phyloP scores from a whole-genome alignment of 352 stramenopile species.

The Globisporangium canariense region DNA sequence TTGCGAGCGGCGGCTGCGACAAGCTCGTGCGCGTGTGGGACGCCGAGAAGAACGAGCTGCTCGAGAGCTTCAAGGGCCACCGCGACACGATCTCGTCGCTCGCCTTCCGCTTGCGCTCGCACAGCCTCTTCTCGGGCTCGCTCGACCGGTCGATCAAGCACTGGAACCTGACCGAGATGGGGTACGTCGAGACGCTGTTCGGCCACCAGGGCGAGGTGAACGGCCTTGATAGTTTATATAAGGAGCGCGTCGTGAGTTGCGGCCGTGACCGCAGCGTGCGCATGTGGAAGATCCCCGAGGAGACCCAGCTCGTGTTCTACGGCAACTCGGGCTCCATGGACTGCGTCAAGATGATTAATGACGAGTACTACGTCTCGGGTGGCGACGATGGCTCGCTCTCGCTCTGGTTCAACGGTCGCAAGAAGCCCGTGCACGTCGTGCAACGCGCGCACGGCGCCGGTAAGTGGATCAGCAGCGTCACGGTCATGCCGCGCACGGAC shows the following conservation, averaged over 20 bases:
- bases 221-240: constrained; percentile 87
- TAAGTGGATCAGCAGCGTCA: constrained; percentile 89
- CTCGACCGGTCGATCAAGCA: constrained; percentile 92
- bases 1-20: constrained; percentile 89
- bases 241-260: constrained; percentile 89
- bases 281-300: constrained; percentile 95
- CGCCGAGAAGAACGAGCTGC: constrained; percentile 58
- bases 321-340: constrained; percentile 90
- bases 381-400: constrained; percentile 88
- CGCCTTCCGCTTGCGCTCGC: constrained; percentile 83
- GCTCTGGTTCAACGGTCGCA: constrained; percentile 92
- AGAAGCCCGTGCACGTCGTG: constrained; percentile 89
- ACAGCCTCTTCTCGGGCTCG: constrained; percentile 91
- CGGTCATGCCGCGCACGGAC: constrained; percentile 88
- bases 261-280: constrained; percentile 90
- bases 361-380: constrained; percentile 92
- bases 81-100: constrained; percentile 87
- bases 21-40: constrained; percentile 91
- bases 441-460: constrained; percentile 80
- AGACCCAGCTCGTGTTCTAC: constrained; percentile 94
- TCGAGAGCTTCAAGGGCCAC: constrained; percentile 90
- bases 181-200: constrained; percentile 95
- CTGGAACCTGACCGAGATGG: constrained; percentile 95
- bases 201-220: constrained; percentile 90
- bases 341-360: constrained; percentile 89